Percentiles rank a stretch among this genome's conserved stretches.
Conservation (phyloP, 2,329 filamentous ascomycete genomes). For the Chaetomium sp. region DNA sequence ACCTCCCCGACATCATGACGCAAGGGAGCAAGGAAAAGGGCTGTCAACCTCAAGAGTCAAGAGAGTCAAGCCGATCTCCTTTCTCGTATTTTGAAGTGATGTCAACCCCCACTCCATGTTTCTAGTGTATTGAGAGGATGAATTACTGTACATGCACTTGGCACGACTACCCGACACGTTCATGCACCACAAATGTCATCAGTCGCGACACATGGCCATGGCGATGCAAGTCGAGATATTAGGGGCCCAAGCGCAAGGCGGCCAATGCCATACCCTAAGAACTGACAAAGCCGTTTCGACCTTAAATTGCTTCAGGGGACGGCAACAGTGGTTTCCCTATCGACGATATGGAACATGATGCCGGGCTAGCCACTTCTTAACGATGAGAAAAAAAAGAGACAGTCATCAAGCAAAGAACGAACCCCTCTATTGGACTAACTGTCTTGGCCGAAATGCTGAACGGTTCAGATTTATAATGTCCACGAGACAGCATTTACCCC, state of each 20-base stretch:
- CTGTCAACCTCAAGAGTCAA: no score
- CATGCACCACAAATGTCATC: no score
- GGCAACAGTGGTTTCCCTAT: constrained; percentile 5
- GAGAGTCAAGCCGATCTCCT: no score
- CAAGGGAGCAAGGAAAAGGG: no score
- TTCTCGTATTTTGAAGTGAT: no score
- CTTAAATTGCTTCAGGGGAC: constrained; percentile 4
- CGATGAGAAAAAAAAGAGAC: neutral
- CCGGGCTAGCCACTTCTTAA: neutral
- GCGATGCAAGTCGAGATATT: neutral
- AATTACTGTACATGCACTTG: no score
- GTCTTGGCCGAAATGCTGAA: constrained; percentile 11
- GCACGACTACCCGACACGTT: no score
- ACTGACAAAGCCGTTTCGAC: constrained; percentile 1
- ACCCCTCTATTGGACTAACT: neutral
- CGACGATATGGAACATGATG: constrained; percentile 2
- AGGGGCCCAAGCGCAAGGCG: neutral
- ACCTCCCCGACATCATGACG: no score
- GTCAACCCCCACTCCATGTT: no score
- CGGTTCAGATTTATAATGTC: constrained; percentile 1
- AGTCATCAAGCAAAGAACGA: neutral
- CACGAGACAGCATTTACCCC: neutral
- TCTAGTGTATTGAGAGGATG: no score
- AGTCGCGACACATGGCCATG: neutral
- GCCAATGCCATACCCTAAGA: neutral